Percentiles rank a stretch among this genome's conserved stretches.
phyloP scores from a whole-genome alignment of 208 protist species.

The Leishmania guyanensis region DNA sequence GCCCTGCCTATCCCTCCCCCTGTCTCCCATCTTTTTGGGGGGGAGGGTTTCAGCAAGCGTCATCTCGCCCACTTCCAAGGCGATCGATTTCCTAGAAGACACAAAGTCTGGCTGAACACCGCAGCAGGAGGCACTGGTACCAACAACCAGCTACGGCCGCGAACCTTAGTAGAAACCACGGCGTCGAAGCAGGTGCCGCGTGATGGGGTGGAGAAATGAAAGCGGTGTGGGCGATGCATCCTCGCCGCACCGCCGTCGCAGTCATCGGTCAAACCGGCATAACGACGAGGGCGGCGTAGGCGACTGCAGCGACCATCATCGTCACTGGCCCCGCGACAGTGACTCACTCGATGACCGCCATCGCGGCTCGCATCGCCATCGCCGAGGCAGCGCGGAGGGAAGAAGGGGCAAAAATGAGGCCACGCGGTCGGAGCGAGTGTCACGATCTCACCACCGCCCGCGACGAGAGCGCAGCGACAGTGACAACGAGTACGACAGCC shows the following conservation, averaged over 20 bases:
- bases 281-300: neutral
- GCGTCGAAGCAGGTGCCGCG: neutral
- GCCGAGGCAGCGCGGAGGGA: conserved; percentile 4
- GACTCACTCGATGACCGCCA: neutral
- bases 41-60: no score
- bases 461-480: conserved; percentile 3
- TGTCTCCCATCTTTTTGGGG: no score
- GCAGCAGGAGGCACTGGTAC: neutral
- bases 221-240: conserved; percentile 4
- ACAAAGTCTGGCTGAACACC: neutral
- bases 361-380: conserved; percentile 8
- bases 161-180: neutral
- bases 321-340: neutral
- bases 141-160: neutral
- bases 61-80: neutral
- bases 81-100: neutral
- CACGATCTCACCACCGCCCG: conserved; percentile 14
- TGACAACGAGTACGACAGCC: conserved; percentile 1
- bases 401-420: neutral
- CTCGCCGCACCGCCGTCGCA: conserved; percentile 8
- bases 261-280: conserved; percentile 9
- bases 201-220: conserved; percentile 22
- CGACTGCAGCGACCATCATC: conserved; percentile 3
- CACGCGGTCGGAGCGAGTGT: neutral
- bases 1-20: neutral